phyloP scores from a whole-genome alignment of 805 yeast genomes.

The Suhomyces xylopsoci region DNA sequence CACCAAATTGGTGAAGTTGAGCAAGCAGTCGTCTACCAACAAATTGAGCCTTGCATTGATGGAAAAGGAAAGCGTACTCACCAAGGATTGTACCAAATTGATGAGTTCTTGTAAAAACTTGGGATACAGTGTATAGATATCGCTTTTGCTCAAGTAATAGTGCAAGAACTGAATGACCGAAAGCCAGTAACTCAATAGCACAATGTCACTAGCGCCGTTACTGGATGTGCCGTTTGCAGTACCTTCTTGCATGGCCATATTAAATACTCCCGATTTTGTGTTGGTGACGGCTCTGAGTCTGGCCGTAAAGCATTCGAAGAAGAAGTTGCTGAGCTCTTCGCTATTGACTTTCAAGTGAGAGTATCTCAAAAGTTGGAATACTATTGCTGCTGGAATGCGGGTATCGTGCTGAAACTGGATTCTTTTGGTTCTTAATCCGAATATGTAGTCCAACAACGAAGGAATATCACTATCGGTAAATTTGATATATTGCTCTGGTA shows the following conservation, averaged over 20 bases:
- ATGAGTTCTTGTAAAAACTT: conserved; percentile 56
- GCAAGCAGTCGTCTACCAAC: conserved; percentile 60
- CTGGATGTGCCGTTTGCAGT: conserved; percentile 5
- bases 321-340: conserved; percentile 52
- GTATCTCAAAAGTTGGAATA: conserved; percentile 69
- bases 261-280: conserved; percentile 57
- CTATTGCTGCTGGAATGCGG: conserved; percentile 63
- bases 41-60: conserved; percentile 57
- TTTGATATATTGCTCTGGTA: conserved; percentile 58
- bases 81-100: conserved; percentile 54
- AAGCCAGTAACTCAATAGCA: conserved; percentile 81
- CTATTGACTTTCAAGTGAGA: conserved; percentile 59
- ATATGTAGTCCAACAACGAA: conserved; percentile 45
- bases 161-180: conserved; percentile 73
- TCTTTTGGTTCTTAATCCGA: conserved; percentile 41
- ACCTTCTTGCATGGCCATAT: conserved; percentile 31
- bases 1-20: conserved; percentile 79
- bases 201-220: conserved; percentile 58
- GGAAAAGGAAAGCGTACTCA: conserved; percentile 64
- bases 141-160: conserved; percentile 70
- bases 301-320: conserved; percentile 58
- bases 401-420: conserved; percentile 42
- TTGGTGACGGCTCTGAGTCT: conserved; percentile 59
- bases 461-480: conserved; percentile 60
- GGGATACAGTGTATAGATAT: conserved; percentile 54